These are phyloP conservation scores for Fusarium haematococcum DNA, from an alignment of 2,329 filamentous ascomycete species.

Conservation along the genomic window DNA sequence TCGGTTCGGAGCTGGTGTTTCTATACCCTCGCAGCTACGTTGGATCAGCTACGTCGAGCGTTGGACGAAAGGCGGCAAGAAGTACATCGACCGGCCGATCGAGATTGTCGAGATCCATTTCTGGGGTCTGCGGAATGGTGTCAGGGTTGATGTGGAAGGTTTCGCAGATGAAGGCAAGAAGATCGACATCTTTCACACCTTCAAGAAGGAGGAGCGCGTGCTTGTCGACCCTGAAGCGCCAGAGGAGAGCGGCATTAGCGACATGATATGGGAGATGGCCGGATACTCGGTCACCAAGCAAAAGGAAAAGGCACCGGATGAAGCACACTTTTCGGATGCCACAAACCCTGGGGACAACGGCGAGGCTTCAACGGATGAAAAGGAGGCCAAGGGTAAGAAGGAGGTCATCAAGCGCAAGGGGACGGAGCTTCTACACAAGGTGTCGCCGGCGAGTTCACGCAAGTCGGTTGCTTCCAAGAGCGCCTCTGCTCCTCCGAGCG, in stretches of 20 bases:
- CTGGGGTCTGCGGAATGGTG: conserved; percentile 88
- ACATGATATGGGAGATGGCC: conserved; percentile 67
- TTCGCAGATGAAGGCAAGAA: conserved; percentile 89
- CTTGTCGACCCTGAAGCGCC: conserved; percentile 71
- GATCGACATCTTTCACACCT: conserved; percentile 87
- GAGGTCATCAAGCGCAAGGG: conserved; percentile 45
- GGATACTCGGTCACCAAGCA: conserved; percentile 48
- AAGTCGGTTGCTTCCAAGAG: conserved; percentile 29
- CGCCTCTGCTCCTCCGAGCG: conserved; percentile 26
- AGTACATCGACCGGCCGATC: conserved; percentile 83
- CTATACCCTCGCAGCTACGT: conserved; percentile 90
- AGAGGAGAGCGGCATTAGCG: conserved; percentile 60
- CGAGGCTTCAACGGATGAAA: conserved; percentile 15
- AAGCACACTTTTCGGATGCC: conserved; percentile 48
- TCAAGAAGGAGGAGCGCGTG: conserved; percentile 77
- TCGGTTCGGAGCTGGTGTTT: conserved; percentile 88
- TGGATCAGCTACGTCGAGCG: conserved; percentile 91
- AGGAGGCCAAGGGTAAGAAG: conserved; percentile 24
- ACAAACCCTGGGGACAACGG: conserved; percentile 39
- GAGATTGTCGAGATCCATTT: conserved; percentile 91
- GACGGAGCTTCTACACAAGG: conserved; percentile 51
- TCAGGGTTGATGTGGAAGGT: conserved; percentile 87
- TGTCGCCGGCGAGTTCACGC: conserved; percentile 37
- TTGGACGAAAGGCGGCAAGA: conserved; percentile 81
- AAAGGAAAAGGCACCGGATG: conserved; percentile 51